phyloP scores from a whole-genome alignment of 164 flowering plant genomes.

The Sedum album region DNA sequence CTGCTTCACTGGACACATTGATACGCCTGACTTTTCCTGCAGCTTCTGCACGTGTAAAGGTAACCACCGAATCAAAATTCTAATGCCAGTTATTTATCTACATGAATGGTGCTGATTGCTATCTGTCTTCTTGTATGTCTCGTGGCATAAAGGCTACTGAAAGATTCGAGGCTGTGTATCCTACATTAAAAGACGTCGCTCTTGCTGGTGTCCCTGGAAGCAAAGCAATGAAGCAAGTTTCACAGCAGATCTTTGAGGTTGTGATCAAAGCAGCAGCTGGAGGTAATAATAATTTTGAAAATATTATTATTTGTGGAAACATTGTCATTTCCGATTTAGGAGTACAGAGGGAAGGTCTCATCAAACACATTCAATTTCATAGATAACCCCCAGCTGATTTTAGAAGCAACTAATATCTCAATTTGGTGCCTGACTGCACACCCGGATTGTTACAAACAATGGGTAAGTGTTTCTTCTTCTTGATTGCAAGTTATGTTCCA shows the following conservation, averaged over 20 bases:
- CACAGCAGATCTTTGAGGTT: slow-evolving; percentile 10
- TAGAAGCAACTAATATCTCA: slow-evolving; percentile 56
- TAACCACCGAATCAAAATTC: neutral
- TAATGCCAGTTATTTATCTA: no score
- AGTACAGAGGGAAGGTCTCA: neutral
- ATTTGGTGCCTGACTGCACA: slow-evolving; percentile 69
- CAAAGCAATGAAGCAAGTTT: neutral
- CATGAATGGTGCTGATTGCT: no score
- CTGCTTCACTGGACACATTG: neutral
- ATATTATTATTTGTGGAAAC: no score
- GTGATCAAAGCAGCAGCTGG: slow-evolving; percentile 53
- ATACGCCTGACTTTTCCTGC: neutral
- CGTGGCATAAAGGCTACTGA: no score
- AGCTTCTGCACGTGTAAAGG: neutral
- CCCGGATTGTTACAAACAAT: slow-evolving; percentile 63
- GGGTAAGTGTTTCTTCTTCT: slow-evolving; percentile 18
- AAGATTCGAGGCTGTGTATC: no score
- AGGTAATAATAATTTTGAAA: slow-evolving; percentile 31
- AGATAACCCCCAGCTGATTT: slow-evolving; percentile 53
- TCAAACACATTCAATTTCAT: slow-evolving; percentile 12
- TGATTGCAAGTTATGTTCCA: neutral
- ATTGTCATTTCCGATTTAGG: no score
- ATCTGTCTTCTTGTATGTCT: no score
- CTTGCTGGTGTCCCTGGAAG: neutral
- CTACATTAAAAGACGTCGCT: neutral